A percentile compares a stretch with the other conserved stretches of the same genome.
These are phyloP conservation scores for Ophiostoma montium DNA, from an alignment of 2,329 filamentous ascomycete species.

Conservation along the genomic window DNA sequence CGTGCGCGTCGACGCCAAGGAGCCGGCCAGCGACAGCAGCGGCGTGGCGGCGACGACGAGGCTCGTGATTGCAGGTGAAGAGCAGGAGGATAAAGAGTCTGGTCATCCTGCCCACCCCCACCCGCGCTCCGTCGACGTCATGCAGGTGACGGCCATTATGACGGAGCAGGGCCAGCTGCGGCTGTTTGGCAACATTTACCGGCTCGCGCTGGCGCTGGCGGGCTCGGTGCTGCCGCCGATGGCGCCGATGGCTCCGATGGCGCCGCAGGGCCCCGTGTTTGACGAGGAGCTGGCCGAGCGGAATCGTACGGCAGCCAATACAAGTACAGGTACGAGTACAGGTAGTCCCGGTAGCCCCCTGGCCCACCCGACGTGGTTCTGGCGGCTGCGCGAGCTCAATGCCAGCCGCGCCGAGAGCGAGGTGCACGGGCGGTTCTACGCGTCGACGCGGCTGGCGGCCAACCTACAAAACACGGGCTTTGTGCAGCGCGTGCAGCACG, in stretches of 20 bases:
- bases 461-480: slow-evolving; percentile 24
- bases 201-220: slow-evolving; percentile 10
- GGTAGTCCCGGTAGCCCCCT: too few species aligned
- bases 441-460: slow-evolving; percentile 36
- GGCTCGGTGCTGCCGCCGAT: slow-evolving; percentile 3
- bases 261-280: slow-evolving; percentile 14
- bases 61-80: slow-evolving; percentile 17
- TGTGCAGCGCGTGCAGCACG: slow-evolving; percentile 16
- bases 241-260: too few species aligned
- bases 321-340: too few species aligned
- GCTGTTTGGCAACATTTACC: slow-evolving; percentile 20
- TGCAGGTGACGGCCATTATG: slow-evolving; percentile 19
- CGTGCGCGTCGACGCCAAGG: slow-evolving; percentile 18
- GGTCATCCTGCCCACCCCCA: neutral
- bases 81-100: neutral
- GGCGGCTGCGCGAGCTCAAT: slow-evolving; percentile 18
- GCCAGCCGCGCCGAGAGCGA: slow-evolving; percentile 24
- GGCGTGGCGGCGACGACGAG: slow-evolving; percentile 47
- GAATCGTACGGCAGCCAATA: slow-evolving; percentile 3
- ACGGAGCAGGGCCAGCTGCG: slow-evolving; percentile 12
- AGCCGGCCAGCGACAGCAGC: neutral
- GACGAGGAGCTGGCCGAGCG: slow-evolving; percentile 16
- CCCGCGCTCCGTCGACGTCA: slow-evolving; percentile 13
- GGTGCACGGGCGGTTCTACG: slow-evolving; percentile 44
- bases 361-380: slow-evolving; percentile 16